Percentiles rank a stretch among this genome's conserved stretches.
Conservation (phyloP, 2,329 filamentous ascomycete species). For the Fusarium phyllophilum region DNA sequence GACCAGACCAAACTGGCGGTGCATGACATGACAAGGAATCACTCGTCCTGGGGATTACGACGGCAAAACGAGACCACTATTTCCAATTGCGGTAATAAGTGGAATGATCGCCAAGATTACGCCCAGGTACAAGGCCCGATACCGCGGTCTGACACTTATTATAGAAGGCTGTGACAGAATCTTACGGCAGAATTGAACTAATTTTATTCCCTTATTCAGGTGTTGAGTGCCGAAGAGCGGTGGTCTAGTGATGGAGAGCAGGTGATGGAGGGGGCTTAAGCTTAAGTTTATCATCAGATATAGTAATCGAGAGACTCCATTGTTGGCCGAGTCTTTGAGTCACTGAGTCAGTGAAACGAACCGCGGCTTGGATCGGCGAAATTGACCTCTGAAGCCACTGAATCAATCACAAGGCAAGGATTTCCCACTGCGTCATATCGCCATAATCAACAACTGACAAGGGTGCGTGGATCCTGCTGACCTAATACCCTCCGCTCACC, state of each 20-base stretch:
- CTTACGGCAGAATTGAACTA: not conserved
- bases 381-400: not conserved
- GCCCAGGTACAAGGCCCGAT: not conserved
- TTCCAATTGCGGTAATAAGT: slow-evolving; percentile 15
- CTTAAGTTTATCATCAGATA: not conserved
- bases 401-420: not conserved
- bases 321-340: not conserved
- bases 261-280: not conserved
- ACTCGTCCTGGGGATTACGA: slow-evolving; percentile 2
- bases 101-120: slow-evolving; percentile 12
- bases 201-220: not conserved
- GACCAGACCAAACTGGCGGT: slow-evolving; percentile 6
- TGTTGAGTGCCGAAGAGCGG: not conserved
- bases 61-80: not conserved
- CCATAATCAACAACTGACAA: not conserved
- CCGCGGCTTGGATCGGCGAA: not conserved
- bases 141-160: not conserved
- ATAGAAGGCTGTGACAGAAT: slow-evolving; percentile 1
- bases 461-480: slow-evolving; percentile 12
- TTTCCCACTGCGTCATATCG: slow-evolving; percentile 3
- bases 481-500: slow-evolving; percentile 14
- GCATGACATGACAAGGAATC: not conserved
- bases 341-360: not conserved
- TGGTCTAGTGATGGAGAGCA: not conserved
- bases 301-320: not conserved